phyloP scores from a whole-genome alignment of 352 stramenopile genomes.

The Albugo laibachii region DNA sequence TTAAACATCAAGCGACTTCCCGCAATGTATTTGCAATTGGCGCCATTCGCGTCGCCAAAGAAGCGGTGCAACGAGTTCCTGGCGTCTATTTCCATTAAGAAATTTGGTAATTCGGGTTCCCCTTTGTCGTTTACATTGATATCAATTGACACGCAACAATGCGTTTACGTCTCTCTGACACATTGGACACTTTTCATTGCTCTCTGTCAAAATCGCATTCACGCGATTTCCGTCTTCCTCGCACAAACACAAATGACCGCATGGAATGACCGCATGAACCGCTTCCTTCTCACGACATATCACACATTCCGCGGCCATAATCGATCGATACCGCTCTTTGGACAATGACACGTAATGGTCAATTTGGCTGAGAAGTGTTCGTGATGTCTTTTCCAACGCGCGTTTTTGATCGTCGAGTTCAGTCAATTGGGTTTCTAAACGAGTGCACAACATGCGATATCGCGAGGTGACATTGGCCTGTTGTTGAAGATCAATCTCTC shows the following conservation, averaged over 20 bases:
- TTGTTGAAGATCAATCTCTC: no score
- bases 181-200: slow-evolving; percentile 44
- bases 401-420: slow-evolving; percentile 51
- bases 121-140: no score
- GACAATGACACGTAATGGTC: slow-evolving; percentile 48
- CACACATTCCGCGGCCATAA: slow-evolving; percentile 32
- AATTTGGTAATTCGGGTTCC: no score
- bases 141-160: slow-evolving; percentile 58
- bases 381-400: slow-evolving; percentile 59
- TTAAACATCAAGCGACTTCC: slow-evolving; percentile 59
- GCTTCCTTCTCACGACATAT: slow-evolving; percentile 57
- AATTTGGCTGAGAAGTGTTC: slow-evolving; percentile 41
- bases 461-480: slow-evolving; percentile 35
- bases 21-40: slow-evolving; percentile 70
- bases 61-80: slow-evolving; percentile 18
- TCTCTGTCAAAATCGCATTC: neutral
- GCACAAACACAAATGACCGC: slow-evolving; percentile 70
- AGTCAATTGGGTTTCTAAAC: slow-evolving; percentile 48
- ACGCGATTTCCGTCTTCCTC: slow-evolving; percentile 50
- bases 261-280: slow-evolving; percentile 57
- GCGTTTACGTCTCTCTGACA: slow-evolving; percentile 69
- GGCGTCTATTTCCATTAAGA: slow-evolving; percentile 46
- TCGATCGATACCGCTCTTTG: slow-evolving; percentile 12
- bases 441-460: slow-evolving; percentile 55
- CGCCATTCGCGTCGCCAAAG: slow-evolving; percentile 38